Evolutionary conservation across 2,329 filamentous ascomycete species (phyloP).

Genomic region (Metarhizium sp.): DNA sequence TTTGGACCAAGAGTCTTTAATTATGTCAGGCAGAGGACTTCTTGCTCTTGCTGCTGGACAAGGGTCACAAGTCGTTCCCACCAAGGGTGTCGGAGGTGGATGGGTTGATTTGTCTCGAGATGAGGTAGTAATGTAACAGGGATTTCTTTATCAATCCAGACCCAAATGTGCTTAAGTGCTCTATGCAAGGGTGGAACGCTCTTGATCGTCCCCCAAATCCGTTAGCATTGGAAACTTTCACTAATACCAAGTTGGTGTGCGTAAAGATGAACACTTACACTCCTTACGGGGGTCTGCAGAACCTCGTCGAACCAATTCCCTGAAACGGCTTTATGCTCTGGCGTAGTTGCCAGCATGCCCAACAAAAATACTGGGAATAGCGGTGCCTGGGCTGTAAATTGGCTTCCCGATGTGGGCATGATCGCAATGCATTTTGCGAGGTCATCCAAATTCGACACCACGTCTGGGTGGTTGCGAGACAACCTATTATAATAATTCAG

Average conservation of each 20-base stretch:
- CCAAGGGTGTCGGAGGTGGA: conserved; percentile 25
- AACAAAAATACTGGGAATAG: conserved; percentile 32
- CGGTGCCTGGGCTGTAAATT: conserved; percentile 32
- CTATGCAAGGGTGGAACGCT: conserved; percentile 29
- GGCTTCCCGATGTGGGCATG: conserved; percentile 30
- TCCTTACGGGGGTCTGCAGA: conserved; percentile 26
- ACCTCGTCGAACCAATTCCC: conserved; percentile 27
- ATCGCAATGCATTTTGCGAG: conserved; percentile 27
- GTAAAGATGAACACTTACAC: conserved; percentile 21
- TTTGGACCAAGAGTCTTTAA: not conserved
- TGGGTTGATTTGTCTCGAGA: conserved; percentile 10
- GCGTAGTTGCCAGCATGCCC: conserved; percentile 23
- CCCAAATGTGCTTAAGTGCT: conserved; percentile 23
- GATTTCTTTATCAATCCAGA: conserved; percentile 23
- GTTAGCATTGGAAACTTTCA: not conserved
- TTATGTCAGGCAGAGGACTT: conserved; percentile 30
- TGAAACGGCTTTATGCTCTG: conserved; percentile 19
- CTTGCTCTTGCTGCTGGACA: conserved; percentile 21
- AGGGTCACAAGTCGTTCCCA: conserved; percentile 29
- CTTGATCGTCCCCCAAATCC: conserved; percentile 12
- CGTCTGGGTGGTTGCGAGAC: conserved; percentile 26
- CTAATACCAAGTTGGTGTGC: conserved; percentile 10
- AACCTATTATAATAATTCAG: conserved; percentile 14
- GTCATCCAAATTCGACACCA: conserved; percentile 21
- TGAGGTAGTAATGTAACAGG: conserved; percentile 8